Evolutionary conservation across 2,329 filamentous ascomycete species (phyloP), one percentile per base, ranked within the genome.

Genomic region (Fusarium piperis): DNA sequence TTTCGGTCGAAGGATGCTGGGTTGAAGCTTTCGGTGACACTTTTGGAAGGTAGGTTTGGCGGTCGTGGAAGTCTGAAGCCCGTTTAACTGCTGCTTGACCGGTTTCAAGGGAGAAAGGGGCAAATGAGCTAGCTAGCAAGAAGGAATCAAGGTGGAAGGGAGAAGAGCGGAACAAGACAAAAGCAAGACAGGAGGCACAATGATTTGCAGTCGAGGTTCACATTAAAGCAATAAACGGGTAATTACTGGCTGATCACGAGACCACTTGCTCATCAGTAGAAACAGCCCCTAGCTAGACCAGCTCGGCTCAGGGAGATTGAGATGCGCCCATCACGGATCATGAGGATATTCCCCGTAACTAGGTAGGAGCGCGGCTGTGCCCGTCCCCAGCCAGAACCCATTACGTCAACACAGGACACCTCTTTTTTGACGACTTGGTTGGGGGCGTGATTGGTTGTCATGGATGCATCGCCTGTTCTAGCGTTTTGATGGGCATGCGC

Each of bases 371-470:
- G 62, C 60, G 62, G 59, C 65, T 67, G 59, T 56, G 36, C 65
- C 58, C 59, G 67, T 70, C 64, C 68, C 59, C 68, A 36, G 53
- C 30, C 26, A 62, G 35, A 46, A 30, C 44, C 41, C 23, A 72
- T 72, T 72, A 72, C 70, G 70, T 72, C 70, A 72, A 72, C 69
- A 70, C 62, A 39, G 38, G 36, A 20, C 32, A 62, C 55, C 28
- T 55, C 39, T 41, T 46, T 58, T 70, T 58, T 72, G 39, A 44
- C 59, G 61, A 58, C 61, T 59, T 56, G 35, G 48, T 44, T 41
- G 32, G 41, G 41, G 36, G 23, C 11, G 18, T 44, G 39, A 18
- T 41, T 61, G 51, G 30, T 53, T 52, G 52, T 39, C 16, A 30
- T 53, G 51, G 26, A 26, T 39, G 35, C 16, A 57, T 39, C 23